phyloP scores from a whole-genome alignment of 2,329 filamentous ascomycete species.

The Colletotrichum sp. region DNA sequence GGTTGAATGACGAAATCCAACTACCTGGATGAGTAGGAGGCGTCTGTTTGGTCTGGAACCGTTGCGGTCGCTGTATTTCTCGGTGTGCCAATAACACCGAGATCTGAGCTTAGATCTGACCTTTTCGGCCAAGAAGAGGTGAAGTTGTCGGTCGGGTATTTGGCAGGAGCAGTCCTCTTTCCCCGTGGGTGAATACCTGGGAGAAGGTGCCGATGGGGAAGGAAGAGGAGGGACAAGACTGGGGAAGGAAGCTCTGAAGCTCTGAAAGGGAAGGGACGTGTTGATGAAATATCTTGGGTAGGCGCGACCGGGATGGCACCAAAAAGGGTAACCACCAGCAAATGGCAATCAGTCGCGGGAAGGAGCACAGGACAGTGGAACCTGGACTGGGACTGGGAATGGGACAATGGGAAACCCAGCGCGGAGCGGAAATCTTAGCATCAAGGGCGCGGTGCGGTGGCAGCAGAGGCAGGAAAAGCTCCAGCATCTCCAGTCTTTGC shows the following conservation, averaged over 20 bases:
- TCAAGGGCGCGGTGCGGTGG: neutral
- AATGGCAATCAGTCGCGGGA: neutral
- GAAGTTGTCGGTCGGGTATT: neutral
- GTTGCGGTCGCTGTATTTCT: conserved; percentile 7
- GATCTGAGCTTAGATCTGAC: neutral
- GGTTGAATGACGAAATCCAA: neutral
- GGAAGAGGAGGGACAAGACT: neutral
- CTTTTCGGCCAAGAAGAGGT: neutral
- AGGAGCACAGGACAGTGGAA: neutral
- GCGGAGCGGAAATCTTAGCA: neutral
- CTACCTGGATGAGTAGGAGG: neutral
- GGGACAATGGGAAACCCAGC: neutral
- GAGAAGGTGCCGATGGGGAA: conserved; percentile 1
- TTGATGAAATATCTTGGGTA: conserved; percentile 17
- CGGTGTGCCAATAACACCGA: neutral
- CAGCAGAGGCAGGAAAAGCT: neutral
- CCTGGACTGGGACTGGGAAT: neutral
- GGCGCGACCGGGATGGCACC: neutral
- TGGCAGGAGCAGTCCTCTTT: neutral
- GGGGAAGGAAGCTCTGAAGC: neutral
- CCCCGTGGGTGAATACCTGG: neutral
- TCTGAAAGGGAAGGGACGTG: neutral
- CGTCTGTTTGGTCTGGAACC: neutral
- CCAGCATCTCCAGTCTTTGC: neutral
- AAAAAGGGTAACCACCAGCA: neutral